Percentiles rank a stretch among this genome's conserved stretches.
Evolutionary conservation across 208 protist genomes (phyloP).

Genomic region (Trichomonas gallinae): DNA sequence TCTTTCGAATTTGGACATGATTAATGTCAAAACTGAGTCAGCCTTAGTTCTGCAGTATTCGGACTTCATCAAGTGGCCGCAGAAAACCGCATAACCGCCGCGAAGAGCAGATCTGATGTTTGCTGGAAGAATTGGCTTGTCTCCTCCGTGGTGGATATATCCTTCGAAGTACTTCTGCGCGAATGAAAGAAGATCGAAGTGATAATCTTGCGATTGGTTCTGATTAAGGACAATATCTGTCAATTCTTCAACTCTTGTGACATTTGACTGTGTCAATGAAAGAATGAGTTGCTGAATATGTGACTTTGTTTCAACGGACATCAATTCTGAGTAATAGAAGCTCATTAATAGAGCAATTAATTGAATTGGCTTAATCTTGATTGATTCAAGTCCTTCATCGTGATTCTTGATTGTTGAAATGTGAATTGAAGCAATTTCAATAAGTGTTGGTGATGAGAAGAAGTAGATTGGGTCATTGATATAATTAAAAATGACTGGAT

Average conservation of each 20-base stretch:
- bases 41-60: neutral
- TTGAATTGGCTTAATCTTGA: neutral
- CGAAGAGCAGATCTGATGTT: neutral
- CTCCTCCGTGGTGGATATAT: neutral
- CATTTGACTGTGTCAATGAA: neutral
- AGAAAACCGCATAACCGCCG: neutral
- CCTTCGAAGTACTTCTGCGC: neutral
- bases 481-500: neutral
- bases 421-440: neutral
- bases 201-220: neutral
- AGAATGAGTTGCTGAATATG: neutral
- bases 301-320: neutral
- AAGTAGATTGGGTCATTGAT: neutral
- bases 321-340: neutral
- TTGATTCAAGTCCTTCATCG: neutral
- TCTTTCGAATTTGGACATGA: neutral
- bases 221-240: neutral
- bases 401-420: neutral
- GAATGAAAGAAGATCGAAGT: neutral
- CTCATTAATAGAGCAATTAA: neutral
- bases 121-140: neutral
- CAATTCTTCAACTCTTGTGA: neutral
- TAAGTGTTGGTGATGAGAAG: neutral
- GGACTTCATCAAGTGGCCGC: neutral
- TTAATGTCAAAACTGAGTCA: neutral